Evolutionary conservation across 1,284 basidiomycete species (phyloP), one percentile per base, ranked within the genome.

Genomic region (Malassezia pachydermatis): DNA sequence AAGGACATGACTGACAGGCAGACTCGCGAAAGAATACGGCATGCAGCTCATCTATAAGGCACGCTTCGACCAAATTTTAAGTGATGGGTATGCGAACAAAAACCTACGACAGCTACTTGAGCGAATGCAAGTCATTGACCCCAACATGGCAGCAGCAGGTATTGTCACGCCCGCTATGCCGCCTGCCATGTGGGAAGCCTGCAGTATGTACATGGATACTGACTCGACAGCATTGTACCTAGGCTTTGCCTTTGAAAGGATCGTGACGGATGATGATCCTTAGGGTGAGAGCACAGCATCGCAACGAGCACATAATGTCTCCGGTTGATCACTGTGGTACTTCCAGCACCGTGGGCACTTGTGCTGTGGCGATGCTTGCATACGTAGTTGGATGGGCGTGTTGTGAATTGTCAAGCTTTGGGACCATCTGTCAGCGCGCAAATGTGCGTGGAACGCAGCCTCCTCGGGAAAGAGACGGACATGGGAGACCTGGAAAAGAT

Each of bases 21-120:
- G 88, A 55, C 75, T 96, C 62, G 92, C 92, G 3, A 75, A 76
- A 2, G 84, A 94, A 66, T 90, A 87, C 66, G 79, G 80, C 14
- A 77, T 99, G 16, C 72, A 79, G 40, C 78, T 81, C 6, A 65
- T 83, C 3, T 96, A 90, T 76, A 84, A 81, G 65, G 79, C 84
- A 67, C 83, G 87, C 57, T 98, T 99, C 41, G 62, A 58, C 20
- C 51, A 69, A 38, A 56, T 71, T 22, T 63, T 63, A 29, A 37
- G 54, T 24, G 59, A 68, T 16, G 60, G 54, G 1, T 51, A 53
- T n/a, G 32, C 39, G 4, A 29, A 51, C 7, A 22, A 27, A 11
- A 48, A 52, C 20, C 53, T 59, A 16, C 59, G 59, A n/a, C 38
- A 41, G 17, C 48, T 62, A 27, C 51, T 68, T 19, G 52, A 59